Conservation (phyloP, 495 filamentous ascomycete species). For the Saxispiralis lemnorum region DNA sequence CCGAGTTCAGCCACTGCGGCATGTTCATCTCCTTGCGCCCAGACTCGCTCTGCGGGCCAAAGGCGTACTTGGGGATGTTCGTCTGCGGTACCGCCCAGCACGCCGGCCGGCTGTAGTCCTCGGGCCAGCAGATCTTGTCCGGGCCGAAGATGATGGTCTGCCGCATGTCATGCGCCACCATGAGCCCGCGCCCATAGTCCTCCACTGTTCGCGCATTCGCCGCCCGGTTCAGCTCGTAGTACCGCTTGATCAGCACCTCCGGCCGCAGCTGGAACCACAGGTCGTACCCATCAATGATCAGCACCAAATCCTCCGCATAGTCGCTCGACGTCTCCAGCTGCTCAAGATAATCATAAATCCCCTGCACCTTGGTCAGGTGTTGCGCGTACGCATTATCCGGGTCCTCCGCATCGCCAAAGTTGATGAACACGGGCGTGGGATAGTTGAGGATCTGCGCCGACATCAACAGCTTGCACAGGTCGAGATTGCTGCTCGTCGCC, state of each 20-base stretch:
- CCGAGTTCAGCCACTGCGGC: constrained; percentile 27
- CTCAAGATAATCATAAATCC: constrained; percentile 35
- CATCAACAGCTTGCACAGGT: constrained; percentile 42
- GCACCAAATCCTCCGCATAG: constrained; percentile 38
- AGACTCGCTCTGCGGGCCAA: constrained; percentile 38
- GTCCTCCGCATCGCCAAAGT: constrained; percentile 17
- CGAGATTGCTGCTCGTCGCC: constrained; percentile 29
- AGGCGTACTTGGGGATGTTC: constrained; percentile 37
- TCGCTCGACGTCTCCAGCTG: constrained; percentile 23
- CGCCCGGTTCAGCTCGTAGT: constrained; percentile 31
- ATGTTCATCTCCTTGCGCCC: constrained; percentile 27
- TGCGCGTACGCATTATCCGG: constrained; percentile 20
- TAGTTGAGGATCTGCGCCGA: constrained; percentile 45
- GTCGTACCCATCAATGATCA: constrained; percentile 41
- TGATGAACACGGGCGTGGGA: constrained; percentile 31
- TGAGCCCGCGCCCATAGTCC: constrained; percentile 26
- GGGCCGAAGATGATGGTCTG: constrained; percentile 44
- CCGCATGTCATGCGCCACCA: constrained; percentile 16
- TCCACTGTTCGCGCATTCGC: constrained; percentile 31
- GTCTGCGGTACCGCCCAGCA: constrained; percentile 39
- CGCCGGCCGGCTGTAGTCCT: constrained; percentile 29
- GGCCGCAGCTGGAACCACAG: constrained; percentile 45
- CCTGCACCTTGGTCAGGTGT: constrained; percentile 27
- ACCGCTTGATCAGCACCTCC: constrained; percentile 39
- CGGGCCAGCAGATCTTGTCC: constrained; percentile 38